Base-by-base conservation (phyloP, 2,329 filamentous ascomycete species). In the Diaporthe destruens region DNA sequence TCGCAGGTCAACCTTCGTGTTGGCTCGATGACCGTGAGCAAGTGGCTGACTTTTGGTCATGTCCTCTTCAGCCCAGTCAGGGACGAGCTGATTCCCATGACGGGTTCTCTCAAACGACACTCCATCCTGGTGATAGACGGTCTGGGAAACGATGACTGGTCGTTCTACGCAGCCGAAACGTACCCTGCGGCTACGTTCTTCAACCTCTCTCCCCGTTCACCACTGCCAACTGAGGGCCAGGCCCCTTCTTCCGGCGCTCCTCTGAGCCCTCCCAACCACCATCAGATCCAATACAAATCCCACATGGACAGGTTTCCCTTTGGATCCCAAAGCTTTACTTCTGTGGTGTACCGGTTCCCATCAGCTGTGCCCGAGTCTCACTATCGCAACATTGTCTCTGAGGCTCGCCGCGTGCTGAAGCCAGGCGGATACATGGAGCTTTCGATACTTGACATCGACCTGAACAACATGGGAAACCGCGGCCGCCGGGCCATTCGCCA, bases 141-240 rank as follows among this genome's bases (percentile, higher is more conserved):
- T 6, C 90, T 96, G 39, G 94, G 94, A n/a, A 95, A 95, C 78
- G 91, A 93, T 76, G 94, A 96, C 79, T 96, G 94, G 94, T 95
- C 93, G 0, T 95, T 94, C 80, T 96, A 95, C 77, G 93, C 93
- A 25, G 93, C 94, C 8, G 90, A 95, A 78, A 94, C 93, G 0
- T 96, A 96, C 75, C 92, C 92, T 0, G 86, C 87, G 0, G 92
- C 92, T 0, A 92, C 90, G 2, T 92, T 96, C 75, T 96, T 94
- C 84, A 94, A 95, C 78, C 86, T 96, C 32, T 91, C 90, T 0
- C 90, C 90, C 9, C 84, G 88, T 36, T 84, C 87, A 51, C 87
- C 87, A 53, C 77, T 87, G n/a, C 84, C 84, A 0, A 77, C 82
- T n/a, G 85, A 87, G 18, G 79, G 84, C 42, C 82, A 81, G 56